Conservation (phyloP, 192 early-diverging fungal genomes). For the Podila clonocystis region DNA sequence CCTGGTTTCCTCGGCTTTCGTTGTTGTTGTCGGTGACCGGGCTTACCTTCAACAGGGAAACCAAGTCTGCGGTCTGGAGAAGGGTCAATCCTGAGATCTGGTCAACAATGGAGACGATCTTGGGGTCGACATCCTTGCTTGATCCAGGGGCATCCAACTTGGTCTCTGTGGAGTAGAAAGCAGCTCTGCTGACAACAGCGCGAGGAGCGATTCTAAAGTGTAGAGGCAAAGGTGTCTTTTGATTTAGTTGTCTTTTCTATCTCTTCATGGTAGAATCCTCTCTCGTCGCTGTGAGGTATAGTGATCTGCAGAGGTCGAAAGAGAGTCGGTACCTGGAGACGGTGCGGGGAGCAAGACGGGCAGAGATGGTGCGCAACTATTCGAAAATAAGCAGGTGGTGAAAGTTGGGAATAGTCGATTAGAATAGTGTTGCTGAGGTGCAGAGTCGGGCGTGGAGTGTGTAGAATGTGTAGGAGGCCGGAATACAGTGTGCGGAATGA, state of each 20-base stretch:
- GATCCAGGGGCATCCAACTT: constrained; percentile 73
- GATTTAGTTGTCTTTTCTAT: too few species aligned
- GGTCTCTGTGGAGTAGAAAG: constrained; percentile 42
- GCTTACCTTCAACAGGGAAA: constrained; percentile 87
- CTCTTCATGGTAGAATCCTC: background rate
- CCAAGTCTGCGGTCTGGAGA: constrained; percentile 92
- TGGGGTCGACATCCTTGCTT: constrained; percentile 64
- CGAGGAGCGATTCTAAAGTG: constrained; percentile 37
- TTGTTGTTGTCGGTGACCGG: background rate
- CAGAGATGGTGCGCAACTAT: constrained; percentile 41
- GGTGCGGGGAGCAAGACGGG: constrained; percentile 34
- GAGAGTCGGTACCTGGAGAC: constrained; percentile 22
- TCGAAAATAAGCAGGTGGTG: background rate
- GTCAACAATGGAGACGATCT: constrained; percentile 88
- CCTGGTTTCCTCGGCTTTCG: background rate
- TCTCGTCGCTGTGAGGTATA: background rate
- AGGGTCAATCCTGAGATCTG: constrained; percentile 92
- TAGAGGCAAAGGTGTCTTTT: background rate
- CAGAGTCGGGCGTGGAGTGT: too few species aligned
- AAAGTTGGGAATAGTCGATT: background rate
- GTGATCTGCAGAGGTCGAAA: background rate
- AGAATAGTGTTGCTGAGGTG: background rate
- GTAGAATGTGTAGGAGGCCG: too few species aligned
- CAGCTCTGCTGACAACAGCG: constrained; percentile 43
- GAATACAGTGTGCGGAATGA: too few species aligned